A percentile compares a stretch with the other conserved stretches of the same genome.
phyloP scores from a whole-genome alignment of 768 basidiomycete species.

The Omphalotus guepiniiformis region DNA sequence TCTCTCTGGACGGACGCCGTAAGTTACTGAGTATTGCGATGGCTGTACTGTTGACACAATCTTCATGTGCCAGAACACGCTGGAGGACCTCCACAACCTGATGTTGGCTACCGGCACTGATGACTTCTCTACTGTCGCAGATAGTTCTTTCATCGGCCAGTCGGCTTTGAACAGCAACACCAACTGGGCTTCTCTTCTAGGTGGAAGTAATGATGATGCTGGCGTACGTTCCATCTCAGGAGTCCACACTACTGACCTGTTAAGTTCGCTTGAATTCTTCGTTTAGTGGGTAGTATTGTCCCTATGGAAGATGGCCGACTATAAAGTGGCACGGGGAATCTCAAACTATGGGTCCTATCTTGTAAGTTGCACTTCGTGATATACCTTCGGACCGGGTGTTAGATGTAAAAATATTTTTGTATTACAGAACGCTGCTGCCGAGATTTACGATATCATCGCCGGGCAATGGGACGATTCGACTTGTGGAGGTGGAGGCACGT shows the following conservation, averaged over 20 bases:
- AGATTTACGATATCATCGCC: conserved; percentile 48
- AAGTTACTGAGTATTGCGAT: conserved; percentile 12
- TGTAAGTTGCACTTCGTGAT: conserved; percentile 16
- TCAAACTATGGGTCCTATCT: conserved; percentile 23
- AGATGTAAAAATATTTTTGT: no score
- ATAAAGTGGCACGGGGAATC: conserved; percentile 37
- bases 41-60: not conserved
- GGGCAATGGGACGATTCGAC: conserved; percentile 47
- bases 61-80: conserved; percentile 36
- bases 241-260: not conserved
- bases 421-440: conserved; percentile 43
- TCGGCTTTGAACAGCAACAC: conserved; percentile 35
- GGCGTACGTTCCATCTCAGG: conserved; percentile 28
- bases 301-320: conserved; percentile 56
- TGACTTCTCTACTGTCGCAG: conserved; percentile 34
- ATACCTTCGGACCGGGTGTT: not conserved
- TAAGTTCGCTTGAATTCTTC: no score
- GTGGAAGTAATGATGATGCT: conserved; percentile 51
- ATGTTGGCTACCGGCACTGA: conserved; percentile 47
- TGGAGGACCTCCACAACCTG: conserved; percentile 55
- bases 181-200: conserved; percentile 40
- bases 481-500: conserved; percentile 42
- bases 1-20: conserved; percentile 56
- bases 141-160: conserved; percentile 41
- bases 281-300: conserved; percentile 52